phyloP scores from a whole-genome alignment of 352 stramenopile species.

The Aphanomyces euteiches region DNA sequence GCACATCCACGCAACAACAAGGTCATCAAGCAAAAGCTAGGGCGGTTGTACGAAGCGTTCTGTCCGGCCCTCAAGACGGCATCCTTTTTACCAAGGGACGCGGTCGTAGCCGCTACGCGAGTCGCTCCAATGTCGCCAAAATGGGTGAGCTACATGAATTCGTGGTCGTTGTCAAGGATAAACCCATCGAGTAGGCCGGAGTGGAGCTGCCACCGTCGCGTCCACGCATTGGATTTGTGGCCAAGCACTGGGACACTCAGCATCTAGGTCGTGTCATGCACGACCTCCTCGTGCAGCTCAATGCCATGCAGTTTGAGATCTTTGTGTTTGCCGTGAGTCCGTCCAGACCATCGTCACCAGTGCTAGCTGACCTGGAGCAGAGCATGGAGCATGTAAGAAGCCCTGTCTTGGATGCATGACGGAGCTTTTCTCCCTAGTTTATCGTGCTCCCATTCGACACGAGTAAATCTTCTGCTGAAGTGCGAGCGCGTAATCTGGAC shows the following conservation, averaged over 20 bases:
- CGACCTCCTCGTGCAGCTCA: constrained; percentile 54
- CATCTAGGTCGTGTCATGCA: constrained; percentile 56
- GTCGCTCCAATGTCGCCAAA: background rate
- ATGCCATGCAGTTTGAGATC: constrained; percentile 62
- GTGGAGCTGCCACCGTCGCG: constrained; percentile 24
- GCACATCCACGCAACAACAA: constrained; percentile 22
- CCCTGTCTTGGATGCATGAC: background rate
- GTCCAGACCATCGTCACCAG: constrained; percentile 49
- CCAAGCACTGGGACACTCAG: constrained; percentile 53
- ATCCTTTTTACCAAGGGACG: background rate
- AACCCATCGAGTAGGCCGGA: background rate
- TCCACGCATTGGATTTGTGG: constrained; percentile 63
- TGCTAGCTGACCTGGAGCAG: constrained; percentile 39
- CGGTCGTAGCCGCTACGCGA: background rate
- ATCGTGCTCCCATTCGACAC: constrained; percentile 53
- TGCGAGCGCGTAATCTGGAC: constrained; percentile 50
- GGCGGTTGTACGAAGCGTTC: background rate
- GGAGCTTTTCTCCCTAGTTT: constrained; percentile 37
- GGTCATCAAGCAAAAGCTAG: constrained; percentile 17
- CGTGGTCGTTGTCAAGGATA: no score
- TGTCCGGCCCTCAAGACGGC: constrained; percentile 3
- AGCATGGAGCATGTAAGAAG: constrained; percentile 48
- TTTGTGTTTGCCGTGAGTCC: constrained; percentile 59
- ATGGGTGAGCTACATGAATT: background rate
- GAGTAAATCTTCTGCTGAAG: constrained; percentile 43